A percentile compares a stretch with the other conserved stretches of the same genome.
Evolutionary conservation across 2,329 filamentous ascomycete genomes (phyloP).

Genomic region (Penicillium crustosum): DNA sequence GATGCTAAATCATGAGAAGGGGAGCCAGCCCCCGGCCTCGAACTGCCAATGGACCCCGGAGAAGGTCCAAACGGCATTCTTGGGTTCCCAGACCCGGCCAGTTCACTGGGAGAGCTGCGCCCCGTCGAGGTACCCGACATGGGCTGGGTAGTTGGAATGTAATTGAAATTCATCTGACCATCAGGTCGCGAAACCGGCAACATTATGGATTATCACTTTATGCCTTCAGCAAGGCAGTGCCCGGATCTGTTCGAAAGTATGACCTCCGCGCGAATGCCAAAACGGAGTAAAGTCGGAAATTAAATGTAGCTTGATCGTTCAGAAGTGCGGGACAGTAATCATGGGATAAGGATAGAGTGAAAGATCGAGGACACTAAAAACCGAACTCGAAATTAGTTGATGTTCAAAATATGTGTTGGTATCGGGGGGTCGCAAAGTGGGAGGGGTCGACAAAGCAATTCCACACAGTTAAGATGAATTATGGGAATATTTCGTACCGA

Average conservation of each 20-base stretch:
- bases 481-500: slow-evolving; percentile 1
- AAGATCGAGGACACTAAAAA: neutral
- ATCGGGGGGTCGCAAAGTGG: slow-evolving; percentile 9
- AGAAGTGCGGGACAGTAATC: slow-evolving; percentile 10
- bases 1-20: slow-evolving; percentile 88
- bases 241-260: slow-evolving; percentile 15
- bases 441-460: slow-evolving; percentile 24
- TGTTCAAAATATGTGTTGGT: slow-evolving; percentile 4
- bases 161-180: slow-evolving; percentile 78
- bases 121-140: slow-evolving; percentile 78
- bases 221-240: slow-evolving; percentile 21
- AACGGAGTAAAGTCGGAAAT: slow-evolving; percentile 9
- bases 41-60: slow-evolving; percentile 53
- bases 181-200: slow-evolving; percentile 77
- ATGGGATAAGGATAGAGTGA: slow-evolving; percentile 2
- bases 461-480: neutral
- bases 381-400: slow-evolving; percentile 12
- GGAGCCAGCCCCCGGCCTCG: slow-evolving; percentile 85
- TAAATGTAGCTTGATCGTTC: slow-evolving; percentile 20
- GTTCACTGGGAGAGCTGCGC: slow-evolving; percentile 77
- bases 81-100: slow-evolving; percentile 60
- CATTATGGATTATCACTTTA: slow-evolving; percentile 78
- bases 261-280: slow-evolving; percentile 10
- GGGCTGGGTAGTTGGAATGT: slow-evolving; percentile 66
- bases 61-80: slow-evolving; percentile 73